A percentile compares a stretch with the other conserved stretches of the same genome.
Conservation (phyloP, 2,329 filamentous ascomycete genomes). For the Aureobasidium pullulans region DNA sequence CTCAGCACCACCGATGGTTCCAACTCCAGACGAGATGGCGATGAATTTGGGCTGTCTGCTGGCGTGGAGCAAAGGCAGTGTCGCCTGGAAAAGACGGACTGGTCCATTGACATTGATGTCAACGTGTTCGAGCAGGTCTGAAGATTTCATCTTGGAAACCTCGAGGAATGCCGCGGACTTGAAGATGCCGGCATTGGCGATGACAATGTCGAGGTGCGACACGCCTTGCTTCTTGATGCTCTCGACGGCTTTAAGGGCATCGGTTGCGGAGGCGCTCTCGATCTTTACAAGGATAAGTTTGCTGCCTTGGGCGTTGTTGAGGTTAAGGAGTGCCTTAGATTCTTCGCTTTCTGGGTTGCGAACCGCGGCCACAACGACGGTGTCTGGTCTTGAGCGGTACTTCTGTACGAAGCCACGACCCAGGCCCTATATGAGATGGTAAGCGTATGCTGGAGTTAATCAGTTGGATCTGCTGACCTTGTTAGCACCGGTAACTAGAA, state of each 20-base stretch:
- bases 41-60: slow-evolving; percentile 30
- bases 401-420: neutral
- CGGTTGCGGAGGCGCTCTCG: slow-evolving; percentile 12
- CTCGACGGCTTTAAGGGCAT: slow-evolving; percentile 9
- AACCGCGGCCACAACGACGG: slow-evolving; percentile 16
- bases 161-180: neutral
- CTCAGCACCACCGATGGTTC: slow-evolving; percentile 13
- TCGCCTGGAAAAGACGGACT: slow-evolving; percentile 40
- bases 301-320: slow-evolving; percentile 9
- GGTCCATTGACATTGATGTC: slow-evolving; percentile 32
- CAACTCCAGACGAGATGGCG: slow-evolving; percentile 24
- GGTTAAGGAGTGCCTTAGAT: neutral
- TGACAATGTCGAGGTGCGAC: slow-evolving; percentile 16
- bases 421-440: neutral
- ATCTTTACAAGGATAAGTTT: slow-evolving; percentile 16
- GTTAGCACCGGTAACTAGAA: too few relatives aligned
- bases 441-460: too few relatives aligned
- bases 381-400: slow-evolving; percentile 12
- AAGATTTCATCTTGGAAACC: neutral
- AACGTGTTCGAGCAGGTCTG: slow-evolving; percentile 25
- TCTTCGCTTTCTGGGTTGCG: slow-evolving; percentile 5
- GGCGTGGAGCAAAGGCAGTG: slow-evolving; percentile 30
- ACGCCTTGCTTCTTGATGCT: slow-evolving; percentile 18
- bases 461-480: too few relatives aligned
- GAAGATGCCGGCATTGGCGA: slow-evolving; percentile 15